Base-by-base conservation (phyloP, 2,329 filamentous ascomycete species). In the Aspergillus tanneri region DNA sequence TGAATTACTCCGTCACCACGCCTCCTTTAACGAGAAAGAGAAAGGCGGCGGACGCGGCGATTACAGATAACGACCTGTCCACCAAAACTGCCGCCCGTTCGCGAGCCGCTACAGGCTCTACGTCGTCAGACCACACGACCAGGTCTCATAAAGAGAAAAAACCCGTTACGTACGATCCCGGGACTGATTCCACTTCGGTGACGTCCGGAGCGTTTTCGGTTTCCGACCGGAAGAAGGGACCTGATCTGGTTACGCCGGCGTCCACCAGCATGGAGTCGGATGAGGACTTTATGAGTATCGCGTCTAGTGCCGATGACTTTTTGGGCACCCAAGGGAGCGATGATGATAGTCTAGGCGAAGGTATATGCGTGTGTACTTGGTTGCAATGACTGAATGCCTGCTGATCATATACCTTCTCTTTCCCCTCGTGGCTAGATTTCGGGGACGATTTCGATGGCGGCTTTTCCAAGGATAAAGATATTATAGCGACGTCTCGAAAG, bases 271-370 rank as follows among this genome's bases (percentile, higher is more conserved):
- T 96, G 91, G 90, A 96, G 74, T 96, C 91, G 7, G 92, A 97
- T 62, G 90, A 96, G 64, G 92, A 96, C 52, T 91, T 91, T 70
- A 87, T 93, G 81, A 95, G 88, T 61, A 84, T 85, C 65, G 78
- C 85, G 60, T 92, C 88, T 34, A 95, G 87, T 65, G 86, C 85
- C 34, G 84, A 86, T 50, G 81, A 82, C 51, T 81, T 89, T 51
- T 79, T 87, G 54, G 87, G 66, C 36, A 71, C 65, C 19, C 72
- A 90, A 61, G 84, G 87, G 52, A 90, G 87, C 59, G 90, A 89
- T 46, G 88, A 90, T 61, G 85, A 75, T 50, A 76, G 71, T 55
- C 37, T 71, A 39, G 69, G 65, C 16, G 72, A 74, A 52, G 71
- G 70, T 73, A n/a, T n/a, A n/a, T n/a, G n/a, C n/a, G 47, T 36